Conservation (phyloP, 139 green algal species). For the Tetradesmus obliquus region DNA sequence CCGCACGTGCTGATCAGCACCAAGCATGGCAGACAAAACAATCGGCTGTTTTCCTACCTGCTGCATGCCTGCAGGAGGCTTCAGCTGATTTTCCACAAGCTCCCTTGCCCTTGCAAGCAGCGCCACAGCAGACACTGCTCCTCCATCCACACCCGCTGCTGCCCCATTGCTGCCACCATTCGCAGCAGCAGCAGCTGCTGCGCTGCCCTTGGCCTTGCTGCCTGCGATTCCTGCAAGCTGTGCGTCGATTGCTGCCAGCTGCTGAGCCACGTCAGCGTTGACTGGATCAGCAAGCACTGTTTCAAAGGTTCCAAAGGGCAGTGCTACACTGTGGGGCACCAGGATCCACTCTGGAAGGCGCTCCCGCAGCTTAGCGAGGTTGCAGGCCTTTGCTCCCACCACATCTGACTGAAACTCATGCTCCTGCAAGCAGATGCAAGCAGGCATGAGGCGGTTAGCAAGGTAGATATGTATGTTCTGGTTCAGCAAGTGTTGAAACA, state of each 20-base stretch:
- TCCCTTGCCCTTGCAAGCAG: constrained; percentile 48
- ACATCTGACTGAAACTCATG: constrained; percentile 64
- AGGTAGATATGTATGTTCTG: too few relatives aligned
- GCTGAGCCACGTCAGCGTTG: constrained; percentile 60
- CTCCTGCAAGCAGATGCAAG: constrained; percentile 51
- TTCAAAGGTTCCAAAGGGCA: constrained; percentile 93
- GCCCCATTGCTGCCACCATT: background rate
- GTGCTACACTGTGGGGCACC: constrained; percentile 57
- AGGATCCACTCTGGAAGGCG: constrained; percentile 2
- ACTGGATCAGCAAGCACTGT: constrained; percentile 63
- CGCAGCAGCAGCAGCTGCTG: background rate
- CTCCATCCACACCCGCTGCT: constrained; percentile 5
- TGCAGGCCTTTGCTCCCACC: constrained; percentile 86
- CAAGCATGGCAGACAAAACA: background rate
- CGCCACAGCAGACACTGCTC: background rate
- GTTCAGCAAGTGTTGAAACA: background rate
- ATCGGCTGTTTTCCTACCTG: background rate
- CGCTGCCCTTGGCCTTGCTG: background rate
- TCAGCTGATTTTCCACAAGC: constrained; percentile 47
- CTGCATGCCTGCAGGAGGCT: constrained; percentile 19
- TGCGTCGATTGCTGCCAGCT: constrained; percentile 46
- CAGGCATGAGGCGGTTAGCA: constrained; percentile 42
- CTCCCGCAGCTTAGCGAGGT: constrained; percentile 70
- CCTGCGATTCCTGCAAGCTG: constrained; percentile 37
- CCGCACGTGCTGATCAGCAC: too few relatives aligned